phyloP scores from a whole-genome alignment of 192 early-diverging fungal genomes.

The Gamsiella multidivaricata region DNA sequence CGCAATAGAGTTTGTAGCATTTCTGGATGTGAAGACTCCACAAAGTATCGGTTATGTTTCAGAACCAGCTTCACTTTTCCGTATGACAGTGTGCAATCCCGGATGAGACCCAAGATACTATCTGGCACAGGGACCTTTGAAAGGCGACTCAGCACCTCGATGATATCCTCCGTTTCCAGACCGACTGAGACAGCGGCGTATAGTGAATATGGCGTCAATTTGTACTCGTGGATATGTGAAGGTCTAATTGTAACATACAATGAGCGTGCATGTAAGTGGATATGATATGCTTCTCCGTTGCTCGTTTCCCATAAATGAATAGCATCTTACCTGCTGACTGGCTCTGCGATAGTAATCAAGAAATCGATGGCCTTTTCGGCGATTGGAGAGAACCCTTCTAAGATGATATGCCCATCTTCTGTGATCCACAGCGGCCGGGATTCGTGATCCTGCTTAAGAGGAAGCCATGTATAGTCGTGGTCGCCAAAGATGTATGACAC shows the following conservation, averaged over 20 bases:
- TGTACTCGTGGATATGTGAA: conserved; percentile 91
- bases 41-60: conserved; percentile 93
- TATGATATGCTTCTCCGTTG: not conserved
- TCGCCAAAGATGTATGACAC: conserved; percentile 74
- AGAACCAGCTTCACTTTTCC: conserved; percentile 98
- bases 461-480: conserved; percentile 79
- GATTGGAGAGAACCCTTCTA: conserved; percentile 98
- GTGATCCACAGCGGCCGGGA: conserved; percentile 93
- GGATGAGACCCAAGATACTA: conserved; percentile 79
- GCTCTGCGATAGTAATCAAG: conserved; percentile 95
- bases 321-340: conserved; percentile 77
- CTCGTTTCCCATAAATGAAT: not conserved
- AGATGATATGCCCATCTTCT: conserved; percentile 84
- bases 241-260: conserved; percentile 55
- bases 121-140: conserved; percentile 89
- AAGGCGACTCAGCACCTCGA: conserved; percentile 88
- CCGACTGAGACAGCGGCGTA: conserved; percentile 99
- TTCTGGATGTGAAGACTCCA: conserved; percentile 89
- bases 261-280: conserved; percentile 2
- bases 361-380: conserved; percentile 97
- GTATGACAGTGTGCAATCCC: conserved; percentile 84
- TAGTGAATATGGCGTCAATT: conserved; percentile 92
- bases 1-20: conserved; percentile 83
- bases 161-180: conserved; percentile 89
- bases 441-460: conserved; percentile 89